Base-by-base conservation (phyloP, 1,284 basidiomycete species). In the Athelia psychrophila region DNA sequence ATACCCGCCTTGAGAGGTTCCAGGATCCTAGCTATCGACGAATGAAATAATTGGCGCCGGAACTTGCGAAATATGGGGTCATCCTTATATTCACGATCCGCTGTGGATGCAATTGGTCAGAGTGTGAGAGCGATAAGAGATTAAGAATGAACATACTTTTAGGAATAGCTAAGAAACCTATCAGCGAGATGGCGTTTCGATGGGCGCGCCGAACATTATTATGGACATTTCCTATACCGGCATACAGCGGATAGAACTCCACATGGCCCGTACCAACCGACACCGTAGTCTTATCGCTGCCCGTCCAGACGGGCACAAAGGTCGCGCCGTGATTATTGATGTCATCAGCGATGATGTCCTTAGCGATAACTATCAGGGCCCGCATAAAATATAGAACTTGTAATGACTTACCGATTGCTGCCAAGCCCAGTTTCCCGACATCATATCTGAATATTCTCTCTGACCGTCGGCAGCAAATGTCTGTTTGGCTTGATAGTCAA, bases 271-370 rank as follows among this genome's bases (percentile, higher is more conserved):
- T 73, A 3, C 54, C 65, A 19, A 72, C 66, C 1, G 70, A 73
- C 0, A 72, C 63, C 0, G 68, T 70, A 0, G 64, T 74, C 53
- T 74, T 74, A 54, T 74, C 62, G 38, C 67, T 68, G 0, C 69
- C 66, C n/a, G n/a, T n/a, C 0, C 70, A 54, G 15, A 74, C 67
- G 15, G 70, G 66, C 20, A 65, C 57, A 45, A 70, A 68, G 40
- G 63, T 64, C 0, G 62, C 51, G 3, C 70, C 69, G 44, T 65
- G 54, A 2, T 51, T 64, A 1, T 30, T 16, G 5, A 36, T 25
- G 42, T 69, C 62, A 36, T 58, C 36, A 0, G 58, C 51, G 32
- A 70, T 61, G 3, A 44, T 56, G 52, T 68, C 56, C 64, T 66
- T n/a, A n/a, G n/a, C n/a, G 48, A 32, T 51, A n/a, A 38, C 22